phyloP scores from a whole-genome alignment of 495 filamentous ascomycete genomes.

The Hyaloscypha finlandica region DNA sequence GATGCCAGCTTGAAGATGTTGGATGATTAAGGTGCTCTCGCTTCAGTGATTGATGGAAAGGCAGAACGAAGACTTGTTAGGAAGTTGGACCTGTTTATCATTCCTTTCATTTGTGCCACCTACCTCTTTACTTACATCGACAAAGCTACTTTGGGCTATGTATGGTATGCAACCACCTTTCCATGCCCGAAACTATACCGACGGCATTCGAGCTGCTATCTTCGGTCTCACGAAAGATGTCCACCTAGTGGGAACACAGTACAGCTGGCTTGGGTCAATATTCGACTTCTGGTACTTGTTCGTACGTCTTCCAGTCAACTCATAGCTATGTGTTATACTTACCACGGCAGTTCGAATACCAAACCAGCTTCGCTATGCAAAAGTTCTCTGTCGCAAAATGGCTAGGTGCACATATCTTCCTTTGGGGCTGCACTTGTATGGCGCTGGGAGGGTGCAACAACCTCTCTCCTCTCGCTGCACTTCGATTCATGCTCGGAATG shows the following conservation, averaged over 20 bases:
- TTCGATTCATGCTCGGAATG: constrained; percentile 57
- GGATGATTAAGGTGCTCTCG: too few species aligned
- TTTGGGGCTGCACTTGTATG: constrained; percentile 58
- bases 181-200: too few species aligned
- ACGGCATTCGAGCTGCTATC: constrained; percentile 44
- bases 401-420: constrained; percentile 54
- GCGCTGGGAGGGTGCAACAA: constrained; percentile 51
- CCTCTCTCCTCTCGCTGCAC: constrained; percentile 17
- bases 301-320: too few species aligned
- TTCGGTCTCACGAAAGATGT: constrained; percentile 54
- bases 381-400: constrained; percentile 62
- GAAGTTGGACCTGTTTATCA: too few species aligned
- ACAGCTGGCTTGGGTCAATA: constrained; percentile 56
- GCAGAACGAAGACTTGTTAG: too few species aligned
- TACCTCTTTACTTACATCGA: too few species aligned
- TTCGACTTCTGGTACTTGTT: constrained; percentile 71
- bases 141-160: too few species aligned
- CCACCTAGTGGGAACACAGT: constrained; percentile 33
- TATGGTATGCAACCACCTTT: too few species aligned
- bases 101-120: too few species aligned
- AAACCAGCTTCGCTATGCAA: constrained; percentile 61
- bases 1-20: too few species aligned
- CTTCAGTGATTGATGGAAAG: too few species aligned
- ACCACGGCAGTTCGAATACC: constrained; percentile 53
- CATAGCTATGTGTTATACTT: too few species aligned